phyloP scores from a whole-genome alignment of 805 yeast species.

The Monosporozyma siamensis region DNA sequence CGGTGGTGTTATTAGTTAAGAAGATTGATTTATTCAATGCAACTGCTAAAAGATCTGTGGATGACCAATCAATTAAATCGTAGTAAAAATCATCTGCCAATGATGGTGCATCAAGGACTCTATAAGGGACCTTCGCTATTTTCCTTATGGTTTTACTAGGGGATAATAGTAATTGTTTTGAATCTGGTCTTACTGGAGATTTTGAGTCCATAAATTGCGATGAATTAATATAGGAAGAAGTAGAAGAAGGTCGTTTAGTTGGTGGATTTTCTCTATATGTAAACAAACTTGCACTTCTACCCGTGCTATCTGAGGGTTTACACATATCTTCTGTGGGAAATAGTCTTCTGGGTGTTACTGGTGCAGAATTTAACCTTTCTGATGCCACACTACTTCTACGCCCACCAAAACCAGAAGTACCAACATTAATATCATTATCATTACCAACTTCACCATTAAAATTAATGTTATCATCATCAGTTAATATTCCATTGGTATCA shows the following conservation, averaged over 20 bases:
- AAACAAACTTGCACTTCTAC: constrained; percentile 49
- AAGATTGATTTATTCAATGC: constrained; percentile 85
- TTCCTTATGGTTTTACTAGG: constrained; percentile 74
- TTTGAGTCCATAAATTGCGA: constrained; percentile 57
- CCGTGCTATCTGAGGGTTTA: constrained; percentile 18
- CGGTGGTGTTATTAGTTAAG: constrained; percentile 81
- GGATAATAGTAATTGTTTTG: constrained; percentile 67
- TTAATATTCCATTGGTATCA: neutral
- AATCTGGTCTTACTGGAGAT: constrained; percentile 83
- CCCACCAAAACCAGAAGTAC: neutral
- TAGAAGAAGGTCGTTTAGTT: constrained; percentile 48
- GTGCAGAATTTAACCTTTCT: constrained; percentile 13
- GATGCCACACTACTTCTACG: neutral
- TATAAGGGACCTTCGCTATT: constrained; percentile 78
- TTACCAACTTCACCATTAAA: neutral
- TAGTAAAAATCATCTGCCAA: constrained; percentile 88
- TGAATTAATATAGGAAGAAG: constrained; percentile 44
- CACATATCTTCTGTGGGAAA: constrained; percentile 15
- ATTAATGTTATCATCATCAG: neutral
- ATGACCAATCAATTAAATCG: constrained; percentile 92
- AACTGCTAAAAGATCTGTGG: constrained; percentile 78
- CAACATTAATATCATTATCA: neutral
- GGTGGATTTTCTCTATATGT: constrained; percentile 62
- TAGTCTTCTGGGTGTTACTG: constrained; percentile 31
- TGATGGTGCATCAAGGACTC: constrained; percentile 94